phyloP scores from a whole-genome alignment of 140 eudicot genomes.

The Bidens hawaiensis region DNA sequence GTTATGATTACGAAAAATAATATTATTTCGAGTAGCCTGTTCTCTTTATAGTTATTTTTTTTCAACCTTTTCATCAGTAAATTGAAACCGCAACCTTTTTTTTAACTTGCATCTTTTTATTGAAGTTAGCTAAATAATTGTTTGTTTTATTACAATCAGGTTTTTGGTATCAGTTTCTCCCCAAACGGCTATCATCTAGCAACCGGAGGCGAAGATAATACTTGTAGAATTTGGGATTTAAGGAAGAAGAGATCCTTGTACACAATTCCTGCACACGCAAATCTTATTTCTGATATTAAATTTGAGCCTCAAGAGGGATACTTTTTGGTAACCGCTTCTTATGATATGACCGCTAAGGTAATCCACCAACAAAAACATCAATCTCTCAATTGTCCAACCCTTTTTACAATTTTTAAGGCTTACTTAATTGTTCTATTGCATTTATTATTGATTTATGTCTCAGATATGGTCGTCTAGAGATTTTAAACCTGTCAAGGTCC shows the following conservation, averaged over 20 bases:
- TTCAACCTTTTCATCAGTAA: background rate
- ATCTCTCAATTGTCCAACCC: background rate
- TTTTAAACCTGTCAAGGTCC: slow-evolving; percentile 89
- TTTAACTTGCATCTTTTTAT: background rate
- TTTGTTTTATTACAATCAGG: slow-evolving; percentile 33
- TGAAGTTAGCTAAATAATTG: background rate
- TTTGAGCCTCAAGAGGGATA: slow-evolving; percentile 99
- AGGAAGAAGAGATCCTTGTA: slow-evolving; percentile 84
- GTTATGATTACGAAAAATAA: too few species aligned
- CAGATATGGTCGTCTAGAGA: slow-evolving; percentile 96
- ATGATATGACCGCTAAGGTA: slow-evolving; percentile 97
- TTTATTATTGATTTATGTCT: background rate
- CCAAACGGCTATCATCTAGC: slow-evolving; percentile 97
- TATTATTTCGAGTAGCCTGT: background rate
- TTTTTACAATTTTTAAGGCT: background rate
- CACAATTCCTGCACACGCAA: slow-evolving; percentile 89
- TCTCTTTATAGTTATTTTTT: background rate
- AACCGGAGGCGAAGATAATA: slow-evolving; percentile 93
- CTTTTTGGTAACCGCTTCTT: slow-evolving; percentile 85
- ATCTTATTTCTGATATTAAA: slow-evolving; percentile 88
- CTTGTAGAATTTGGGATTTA: slow-evolving; percentile 96
- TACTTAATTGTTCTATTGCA: background rate
- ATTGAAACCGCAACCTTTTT: background rate
- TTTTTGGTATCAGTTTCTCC: slow-evolving; percentile 72
- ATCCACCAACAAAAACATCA: background rate